Evolutionary conservation across 1,284 basidiomycete species (phyloP), one percentile per base, ranked within the genome.

Genomic region (Amylostereum areolatum): DNA sequence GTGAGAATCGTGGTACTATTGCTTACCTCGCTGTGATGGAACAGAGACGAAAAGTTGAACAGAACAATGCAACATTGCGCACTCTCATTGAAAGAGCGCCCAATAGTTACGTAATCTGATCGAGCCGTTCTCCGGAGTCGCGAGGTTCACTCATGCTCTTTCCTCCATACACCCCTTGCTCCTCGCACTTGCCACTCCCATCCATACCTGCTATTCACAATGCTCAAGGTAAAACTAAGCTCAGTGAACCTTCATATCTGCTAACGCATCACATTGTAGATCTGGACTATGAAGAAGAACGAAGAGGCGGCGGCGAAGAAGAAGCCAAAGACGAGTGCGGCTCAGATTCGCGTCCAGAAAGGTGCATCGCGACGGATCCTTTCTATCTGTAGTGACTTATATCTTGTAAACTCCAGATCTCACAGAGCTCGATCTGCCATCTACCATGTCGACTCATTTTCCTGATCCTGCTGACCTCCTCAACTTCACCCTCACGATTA

Each of bases 321-420:
- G 81, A 92, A 89, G 76, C 93, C 94, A 43, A 97, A 97, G 82
- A 97, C 92, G 46, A 92, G 90, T 60, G 94, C 96, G 9, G 96
- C 97, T 32, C 95, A 98, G 70, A 89, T 99, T 64, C 85, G 96
- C 49, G 94, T 98, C 11, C 97, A 99, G 77, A 99, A 99, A 77
- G 96, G 96, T 94, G 56, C 52, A 76, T 62, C 34, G 24, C 41
- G 34, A 31, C 25, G 8, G n/a, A 29, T n/a, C 25, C 1, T 18
- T 25, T 40, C 12, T 40, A 25, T 31, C 24, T 29, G 30, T 34
- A 34, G 27, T 43, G 30, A 5, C 10, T 7, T 7, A 24, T 29
- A 39, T 32, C 12, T n/a, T 24, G 41, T 3, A n/a, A 24, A 8
- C 33, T 30, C 10, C 61, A 98, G 97, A 99, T 67, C 67, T 99